Percentiles rank a stretch among this genome's conserved stretches.
Evolutionary conservation across 805 yeast species (phyloP).

Genomic region (Myxozyma kluyveri): DNA sequence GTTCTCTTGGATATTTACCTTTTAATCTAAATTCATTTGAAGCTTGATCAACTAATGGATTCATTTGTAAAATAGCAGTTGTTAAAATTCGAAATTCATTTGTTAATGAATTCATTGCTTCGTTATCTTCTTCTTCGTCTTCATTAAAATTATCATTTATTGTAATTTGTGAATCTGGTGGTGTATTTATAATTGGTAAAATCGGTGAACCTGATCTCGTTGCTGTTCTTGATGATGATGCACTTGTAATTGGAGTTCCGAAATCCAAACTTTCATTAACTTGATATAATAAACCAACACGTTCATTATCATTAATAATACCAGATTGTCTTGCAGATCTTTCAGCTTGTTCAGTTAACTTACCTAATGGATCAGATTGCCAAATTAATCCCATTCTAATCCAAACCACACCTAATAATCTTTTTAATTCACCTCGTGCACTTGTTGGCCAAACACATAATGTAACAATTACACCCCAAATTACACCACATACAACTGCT

Average conservation of each 20-base stretch:
- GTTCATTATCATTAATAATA: background rate
- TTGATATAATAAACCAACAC: background rate
- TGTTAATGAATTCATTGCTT: too few species aligned
- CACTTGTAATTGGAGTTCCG: too few species aligned
- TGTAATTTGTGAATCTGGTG: too few species aligned
- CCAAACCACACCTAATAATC: slow-evolving; percentile 69
- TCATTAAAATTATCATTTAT: too few species aligned
- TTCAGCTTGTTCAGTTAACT: background rate
- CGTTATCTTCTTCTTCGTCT: slow-evolving; percentile 16
- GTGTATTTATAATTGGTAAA: too few species aligned
- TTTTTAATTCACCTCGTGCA: slow-evolving; percentile 66
- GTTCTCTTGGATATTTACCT: slow-evolving; percentile 61
- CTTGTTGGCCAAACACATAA: slow-evolving; percentile 57
- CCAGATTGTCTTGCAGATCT: background rate
- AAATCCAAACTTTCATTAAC: too few species aligned
- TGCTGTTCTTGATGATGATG: background rate
- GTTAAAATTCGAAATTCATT: too few species aligned
- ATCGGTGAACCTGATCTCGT: background rate
- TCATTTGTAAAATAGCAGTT: slow-evolving; percentile 28
- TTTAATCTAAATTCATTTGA: slow-evolving; percentile 65
- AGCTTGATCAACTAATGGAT: slow-evolving; percentile 29
- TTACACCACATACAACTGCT: slow-evolving; percentile 67
- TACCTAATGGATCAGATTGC: slow-evolving; percentile 67
- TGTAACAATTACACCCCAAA: slow-evolving; percentile 74
- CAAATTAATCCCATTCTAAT: slow-evolving; percentile 75